Percentiles rank a stretch among this genome's conserved stretches.
phyloP scores from a whole-genome alignment of 2,329 filamentous ascomycete species.

The Colletotrichum liriopes region DNA sequence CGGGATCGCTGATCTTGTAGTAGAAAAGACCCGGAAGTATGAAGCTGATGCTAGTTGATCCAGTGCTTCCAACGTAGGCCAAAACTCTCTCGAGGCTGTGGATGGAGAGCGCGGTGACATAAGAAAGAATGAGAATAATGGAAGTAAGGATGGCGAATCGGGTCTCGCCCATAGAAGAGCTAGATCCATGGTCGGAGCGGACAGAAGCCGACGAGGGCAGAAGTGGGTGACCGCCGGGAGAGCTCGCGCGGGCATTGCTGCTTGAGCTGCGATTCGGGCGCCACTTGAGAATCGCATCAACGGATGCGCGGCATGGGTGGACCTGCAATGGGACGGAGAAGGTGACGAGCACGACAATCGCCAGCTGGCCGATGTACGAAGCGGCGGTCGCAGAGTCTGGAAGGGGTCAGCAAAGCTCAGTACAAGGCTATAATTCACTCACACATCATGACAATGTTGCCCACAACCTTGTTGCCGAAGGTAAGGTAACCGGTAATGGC shows the following conservation, averaged over 20 bases:
- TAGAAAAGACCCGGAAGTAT: slow-evolving; percentile 97
- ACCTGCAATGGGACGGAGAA: slow-evolving; percentile 97
- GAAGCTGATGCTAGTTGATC: slow-evolving; percentile 95
- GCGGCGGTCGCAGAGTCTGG: slow-evolving; percentile 80
- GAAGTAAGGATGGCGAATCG: slow-evolving; percentile 94
- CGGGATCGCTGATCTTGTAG: slow-evolving; percentile 96
- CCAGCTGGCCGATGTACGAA: slow-evolving; percentile 93
- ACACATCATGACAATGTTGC: slow-evolving; percentile 97
- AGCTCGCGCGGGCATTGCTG: slow-evolving; percentile 56
- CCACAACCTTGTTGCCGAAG: slow-evolving; percentile 89
- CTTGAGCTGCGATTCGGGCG: slow-evolving; percentile 71
- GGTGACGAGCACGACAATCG: slow-evolving; percentile 95
- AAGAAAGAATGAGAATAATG: slow-evolving; percentile 85
- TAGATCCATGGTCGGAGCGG: slow-evolving; percentile 67
- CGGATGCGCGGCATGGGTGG: slow-evolving; percentile 94
- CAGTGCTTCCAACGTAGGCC: slow-evolving; percentile 95
- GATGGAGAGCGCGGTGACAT: slow-evolving; percentile 91
- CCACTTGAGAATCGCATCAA: slow-evolving; percentile 96
- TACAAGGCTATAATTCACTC: slow-evolving; percentile 55
- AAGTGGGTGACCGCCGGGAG: slow-evolving; percentile 60
- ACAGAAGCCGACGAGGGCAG: slow-evolving; percentile 54
- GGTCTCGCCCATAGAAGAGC: slow-evolving; percentile 83
- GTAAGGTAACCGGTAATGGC: slow-evolving; percentile 96
- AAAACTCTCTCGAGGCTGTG: slow-evolving; percentile 91
- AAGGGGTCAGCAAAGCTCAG: slow-evolving; percentile 39